Percentiles rank a stretch among this genome's conserved stretches.
Evolutionary conservation across 2,329 filamentous ascomycete genomes (phyloP).

Genomic region (Cryphonectria carpinicola): DNA sequence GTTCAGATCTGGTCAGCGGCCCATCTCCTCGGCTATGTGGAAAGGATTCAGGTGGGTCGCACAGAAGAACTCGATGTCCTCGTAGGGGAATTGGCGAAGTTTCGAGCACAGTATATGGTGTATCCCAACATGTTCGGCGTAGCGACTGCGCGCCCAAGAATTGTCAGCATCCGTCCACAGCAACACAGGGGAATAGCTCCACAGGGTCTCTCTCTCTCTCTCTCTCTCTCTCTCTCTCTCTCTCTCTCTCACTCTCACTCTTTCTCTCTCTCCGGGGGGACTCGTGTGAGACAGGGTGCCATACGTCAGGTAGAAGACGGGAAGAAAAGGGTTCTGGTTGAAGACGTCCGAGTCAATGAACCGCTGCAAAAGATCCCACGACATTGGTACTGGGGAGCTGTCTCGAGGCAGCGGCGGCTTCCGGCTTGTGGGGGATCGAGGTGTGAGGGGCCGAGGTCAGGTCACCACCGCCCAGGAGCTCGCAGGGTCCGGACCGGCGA

Average conservation of each 20-base stretch:
- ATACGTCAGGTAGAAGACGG: conserved; percentile 87
- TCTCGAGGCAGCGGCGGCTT: conserved; percentile 18
- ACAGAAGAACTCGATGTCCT: conserved; percentile 88
- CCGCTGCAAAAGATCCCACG: conserved; percentile 86
- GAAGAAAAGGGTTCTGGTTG: conserved; percentile 87
- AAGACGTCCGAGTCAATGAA: conserved; percentile 95
- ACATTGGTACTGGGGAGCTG: conserved; percentile 56
- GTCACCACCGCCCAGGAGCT: conserved; percentile 19
- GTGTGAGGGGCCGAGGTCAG: background rate
- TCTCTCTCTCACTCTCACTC: no score
- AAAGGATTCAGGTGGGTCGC: background rate
- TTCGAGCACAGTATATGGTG: conserved; percentile 89
- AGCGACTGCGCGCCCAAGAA: conserved; percentile 61
- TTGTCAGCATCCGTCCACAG: conserved; percentile 18
- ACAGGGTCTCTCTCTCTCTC: background rate
- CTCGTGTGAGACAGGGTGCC: conserved; percentile 40
- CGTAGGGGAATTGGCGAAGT: conserved; percentile 85
- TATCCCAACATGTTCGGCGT: conserved; percentile 87
- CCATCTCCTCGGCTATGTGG: background rate
- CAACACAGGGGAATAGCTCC: conserved; percentile 21
- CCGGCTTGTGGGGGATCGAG: conserved; percentile 29
- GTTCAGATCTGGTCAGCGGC: conserved; percentile 6
- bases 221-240: background rate
- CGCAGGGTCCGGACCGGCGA: background rate
- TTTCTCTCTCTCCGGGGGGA: no score